Percentiles rank a stretch among this genome's conserved stretches.
These are phyloP conservation scores for Moringa oleifera DNA, from an alignment of 345 rosid genomes.

Conservation along the genomic window DNA sequence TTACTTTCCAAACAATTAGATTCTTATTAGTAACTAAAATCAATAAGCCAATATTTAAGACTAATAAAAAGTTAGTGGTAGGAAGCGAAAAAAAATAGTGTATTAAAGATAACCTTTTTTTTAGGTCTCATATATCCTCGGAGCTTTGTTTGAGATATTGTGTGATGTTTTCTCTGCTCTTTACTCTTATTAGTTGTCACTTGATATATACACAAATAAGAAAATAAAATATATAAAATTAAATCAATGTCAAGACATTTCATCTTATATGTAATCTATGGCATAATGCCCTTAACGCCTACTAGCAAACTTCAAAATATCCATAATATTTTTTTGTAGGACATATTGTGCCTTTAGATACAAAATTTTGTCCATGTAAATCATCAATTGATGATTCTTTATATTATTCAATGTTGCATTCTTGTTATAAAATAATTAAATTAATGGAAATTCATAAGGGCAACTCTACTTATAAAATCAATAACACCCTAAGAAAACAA, in stretches of 20 bases:
- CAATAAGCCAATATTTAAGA: too few species aligned
- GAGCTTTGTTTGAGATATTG: conserved; percentile 18
- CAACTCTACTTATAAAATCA: too few species aligned
- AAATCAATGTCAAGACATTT: background rate
- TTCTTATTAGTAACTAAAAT: too few species aligned
- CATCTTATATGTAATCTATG: conserved; percentile 14
- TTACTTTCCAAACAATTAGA: too few species aligned
- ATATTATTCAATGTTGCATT: too few species aligned
- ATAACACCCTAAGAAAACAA: too few species aligned
- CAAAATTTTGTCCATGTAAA: conserved; percentile 29
- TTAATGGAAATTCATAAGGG: too few species aligned
- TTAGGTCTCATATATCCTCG: conserved; percentile 25
- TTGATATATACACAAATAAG: too few species aligned
- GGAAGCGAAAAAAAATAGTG: too few species aligned
- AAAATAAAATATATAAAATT: background rate
- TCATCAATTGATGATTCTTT: conserved; percentile 27
- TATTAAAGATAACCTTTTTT: too few species aligned
- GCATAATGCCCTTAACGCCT: conserved; percentile 37
- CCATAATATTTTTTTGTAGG: conserved; percentile 50
- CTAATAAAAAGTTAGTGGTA: too few species aligned
- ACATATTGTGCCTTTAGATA: conserved; percentile 39
- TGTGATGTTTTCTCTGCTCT: conserved; percentile 21
- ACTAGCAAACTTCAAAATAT: conserved; percentile 32
- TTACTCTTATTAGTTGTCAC: conserved; percentile 18
- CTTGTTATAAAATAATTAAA: too few species aligned